Percentiles rank a stretch among this genome's conserved stretches.
Evolutionary conservation across 75 land plant genomes (phyloP).

Genomic region (Larix kaempferi): DNA sequence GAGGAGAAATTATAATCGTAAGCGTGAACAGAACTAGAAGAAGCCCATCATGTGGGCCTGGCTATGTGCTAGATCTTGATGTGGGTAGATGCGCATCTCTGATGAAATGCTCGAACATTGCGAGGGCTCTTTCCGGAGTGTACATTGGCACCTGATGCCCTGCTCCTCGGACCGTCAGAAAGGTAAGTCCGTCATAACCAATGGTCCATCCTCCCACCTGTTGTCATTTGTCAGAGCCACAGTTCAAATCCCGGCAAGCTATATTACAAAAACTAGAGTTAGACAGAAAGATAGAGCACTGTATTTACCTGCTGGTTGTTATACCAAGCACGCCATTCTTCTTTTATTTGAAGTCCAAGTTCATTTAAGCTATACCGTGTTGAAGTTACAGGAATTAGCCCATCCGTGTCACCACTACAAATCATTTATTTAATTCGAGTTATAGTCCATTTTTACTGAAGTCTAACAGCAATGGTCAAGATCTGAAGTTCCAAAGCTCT

Average conservation of each 20-base stretch:
- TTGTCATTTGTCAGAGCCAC: background rate
- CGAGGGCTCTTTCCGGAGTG: slow-evolving; percentile 22
- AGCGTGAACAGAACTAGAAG: too few relatives aligned
- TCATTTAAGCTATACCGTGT: slow-evolving; percentile 46
- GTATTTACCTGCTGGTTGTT: slow-evolving; percentile 39
- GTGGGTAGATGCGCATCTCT: slow-evolving; percentile 1
- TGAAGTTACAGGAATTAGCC: slow-evolving; percentile 60
- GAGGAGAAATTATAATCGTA: too few relatives aligned
- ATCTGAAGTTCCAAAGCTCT: too few relatives aligned
- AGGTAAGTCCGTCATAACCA: slow-evolving; percentile 58
- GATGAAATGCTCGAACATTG: slow-evolving; percentile 19
- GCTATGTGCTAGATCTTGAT: background rate
- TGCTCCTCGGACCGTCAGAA: slow-evolving; percentile 74
- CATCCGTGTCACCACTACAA: slow-evolving; percentile 63
- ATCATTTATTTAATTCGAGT: background rate
- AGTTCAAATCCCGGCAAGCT: too few relatives aligned
- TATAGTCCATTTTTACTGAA: too few relatives aligned
- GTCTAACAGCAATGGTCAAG: too few relatives aligned
- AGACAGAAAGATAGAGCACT: background rate
- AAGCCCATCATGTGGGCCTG: background rate
- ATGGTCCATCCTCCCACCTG: slow-evolving; percentile 66
- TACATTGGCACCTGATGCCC: slow-evolving; percentile 73
- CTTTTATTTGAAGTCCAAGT: slow-evolving; percentile 36
- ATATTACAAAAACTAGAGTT: background rate
- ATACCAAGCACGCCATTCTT: slow-evolving; percentile 62